These are phyloP conservation scores for Xerocomus nothofagi DNA, from an alignment of 1,284 basidiomycete species.

Conservation along the genomic window DNA sequence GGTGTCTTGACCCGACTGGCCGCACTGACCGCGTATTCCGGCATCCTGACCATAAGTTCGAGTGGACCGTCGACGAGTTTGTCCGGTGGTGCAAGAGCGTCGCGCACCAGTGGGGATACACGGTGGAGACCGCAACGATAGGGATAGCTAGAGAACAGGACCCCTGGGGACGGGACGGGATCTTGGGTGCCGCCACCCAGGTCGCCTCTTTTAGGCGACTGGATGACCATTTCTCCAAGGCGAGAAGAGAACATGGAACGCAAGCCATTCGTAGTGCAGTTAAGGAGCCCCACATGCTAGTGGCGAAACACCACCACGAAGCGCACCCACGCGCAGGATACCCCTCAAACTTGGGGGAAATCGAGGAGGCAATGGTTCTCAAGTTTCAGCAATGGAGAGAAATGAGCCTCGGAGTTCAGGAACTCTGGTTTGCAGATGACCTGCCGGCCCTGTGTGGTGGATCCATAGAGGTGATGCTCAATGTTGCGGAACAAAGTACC, in stretches of 20 bases:
- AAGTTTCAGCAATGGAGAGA: conserved; percentile 56
- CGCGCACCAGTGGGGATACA: conserved; percentile 76
- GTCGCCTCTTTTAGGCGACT: conserved; percentile 66
- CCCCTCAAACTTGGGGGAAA: conserved; percentile 44
- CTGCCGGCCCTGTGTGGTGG: conserved; percentile 68
- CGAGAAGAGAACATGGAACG: conserved; percentile 39
- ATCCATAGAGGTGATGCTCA: conserved; percentile 58
- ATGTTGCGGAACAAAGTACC: conserved; percentile 45
- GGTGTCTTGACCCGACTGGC: conserved; percentile 71
- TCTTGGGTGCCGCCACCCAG: conserved; percentile 68
- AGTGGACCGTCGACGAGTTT: conserved; percentile 88
- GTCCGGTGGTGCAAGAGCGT: conserved; percentile 62
- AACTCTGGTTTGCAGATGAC: conserved; percentile 69
- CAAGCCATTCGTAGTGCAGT: conserved; percentile 35
- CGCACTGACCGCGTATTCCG: conserved; percentile 77
- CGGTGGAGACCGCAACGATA: conserved; percentile 54
- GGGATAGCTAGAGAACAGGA: conserved; percentile 60
- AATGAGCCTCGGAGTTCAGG: conserved; percentile 52
- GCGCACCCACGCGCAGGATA: conserved; percentile 48
- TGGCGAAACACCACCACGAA: conserved; percentile 51
- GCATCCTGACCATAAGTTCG: conserved; percentile 89
- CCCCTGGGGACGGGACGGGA: conserved; percentile 65
- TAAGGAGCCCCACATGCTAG: conserved; percentile 47
- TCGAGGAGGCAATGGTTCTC: conserved; percentile 51
- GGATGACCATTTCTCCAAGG: conserved; percentile 36